Base-by-base conservation (phyloP, 345 rosid genomes). In the Linum tenue region DNA sequence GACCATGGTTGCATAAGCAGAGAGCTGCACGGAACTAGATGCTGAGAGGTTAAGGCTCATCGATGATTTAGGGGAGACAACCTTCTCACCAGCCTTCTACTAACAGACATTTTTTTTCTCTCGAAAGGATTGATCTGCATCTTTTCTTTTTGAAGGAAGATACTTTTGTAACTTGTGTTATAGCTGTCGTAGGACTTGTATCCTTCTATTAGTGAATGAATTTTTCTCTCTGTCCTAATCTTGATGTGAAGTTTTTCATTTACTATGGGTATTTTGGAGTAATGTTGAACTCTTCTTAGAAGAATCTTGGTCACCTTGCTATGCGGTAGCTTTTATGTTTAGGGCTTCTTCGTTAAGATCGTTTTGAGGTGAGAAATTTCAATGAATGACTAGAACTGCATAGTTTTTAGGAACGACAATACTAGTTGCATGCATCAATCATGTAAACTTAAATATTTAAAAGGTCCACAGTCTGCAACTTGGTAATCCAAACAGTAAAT, bases 401-500 rank as follows among this genome's bases (percentile, higher is more conserved):
- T 48, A 15, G 53, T 48, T 48, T 9, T 48, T 7, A 6, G 1
- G 11, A 48, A 4, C 53, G 9, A 48, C 53, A 48, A 48, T 48
- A 10, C 31, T 31, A 57, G 36, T 8, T 22, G 11, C 7, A 57
- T 57, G 60, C 60, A 57, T 57, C 5, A 57, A 37, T 17, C 22
- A 11, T 8, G 12, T 17, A 8, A 57, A 8, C 11, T 12, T 17
- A n/a, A 15, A 57, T 31, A 57, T 57, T 57, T 56, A 16, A 14
- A 17, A 3, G 31, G 7, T 57, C 36, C 8, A 2, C 36, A 37
- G 6, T 7, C 60, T 15, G 36, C 11, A 37, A 57, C 14, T 22
- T 37, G 38, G 64, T 69, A 48, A 66, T 66, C 36, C 72, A 1
- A 22, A 22, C 31, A 55, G 43, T 58, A 64, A 44, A 56, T 65